Evolutionary conservation across 129 eudicot species (phyloP), one percentile per base, ranked within the genome.

Genomic region (Chrysanthemum lavandulifolium): DNA sequence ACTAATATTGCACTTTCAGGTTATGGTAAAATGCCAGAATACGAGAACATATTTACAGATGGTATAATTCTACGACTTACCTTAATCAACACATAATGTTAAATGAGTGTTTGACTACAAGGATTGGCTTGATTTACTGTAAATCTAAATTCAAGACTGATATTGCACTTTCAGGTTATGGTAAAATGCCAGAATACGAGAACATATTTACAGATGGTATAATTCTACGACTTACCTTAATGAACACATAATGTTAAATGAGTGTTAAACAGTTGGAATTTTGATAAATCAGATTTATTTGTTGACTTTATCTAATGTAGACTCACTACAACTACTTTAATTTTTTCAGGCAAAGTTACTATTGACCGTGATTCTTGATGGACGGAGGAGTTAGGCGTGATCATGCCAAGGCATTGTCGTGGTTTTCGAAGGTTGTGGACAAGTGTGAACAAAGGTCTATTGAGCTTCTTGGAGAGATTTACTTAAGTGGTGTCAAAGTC

Each of bases 381-480:
- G 76, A 31, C 0, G 36, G 99, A 73, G 99, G 99, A 47, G 76
- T 94, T 57, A 85, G 99, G 77, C 96, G 93, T 40, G 96, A 90
- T 84, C 96, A 91, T 80, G 70, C 74, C 69, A 94, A 88, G 84
- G 8, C 99, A 43, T 76, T 94, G 53, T 65, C 80, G 25, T 94
- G 99, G 96, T 94, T 94, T 81, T 76, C 88, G 33, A 90, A 83
- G 74, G 99, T 97, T 10, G 97, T 83, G 55, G 99, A 94, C 72
- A 94, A 84, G 76, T 96, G 97, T 31, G 98, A 94, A 77, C 86
- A 96, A 11, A 81, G 89, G 76, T 86, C 98, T 0, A 90, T 90
- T 97, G 99, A 94, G 73, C 91, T 94, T 79, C 96, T 94, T 29
- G 99, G 99, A 66, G 97, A 94, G 85, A 88, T 90, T 31, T 94